phyloP scores from a whole-genome alignment of 768 basidiomycete species.

The Tricholoma bakamatsutake region DNA sequence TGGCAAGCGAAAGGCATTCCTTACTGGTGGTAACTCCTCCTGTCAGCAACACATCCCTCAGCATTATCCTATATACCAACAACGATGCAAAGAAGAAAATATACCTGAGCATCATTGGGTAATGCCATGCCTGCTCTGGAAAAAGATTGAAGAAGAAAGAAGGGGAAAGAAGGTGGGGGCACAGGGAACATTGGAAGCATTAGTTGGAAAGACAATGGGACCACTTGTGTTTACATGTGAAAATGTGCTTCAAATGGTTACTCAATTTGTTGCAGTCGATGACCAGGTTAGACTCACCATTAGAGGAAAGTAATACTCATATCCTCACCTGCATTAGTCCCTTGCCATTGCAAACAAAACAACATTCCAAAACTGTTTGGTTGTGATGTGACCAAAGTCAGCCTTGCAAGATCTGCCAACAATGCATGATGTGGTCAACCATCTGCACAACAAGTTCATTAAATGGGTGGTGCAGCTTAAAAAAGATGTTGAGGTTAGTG shows the following conservation, averaged over 20 bases:
- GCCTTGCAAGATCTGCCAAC: neutral
- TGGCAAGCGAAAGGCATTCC: neutral
- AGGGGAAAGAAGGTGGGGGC: too few species aligned
- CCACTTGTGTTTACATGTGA: too few species aligned
- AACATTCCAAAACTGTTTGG: neutral
- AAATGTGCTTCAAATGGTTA: too few species aligned
- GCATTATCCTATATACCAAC: slow-evolving; percentile 10
- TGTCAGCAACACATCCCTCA: slow-evolving; percentile 9
- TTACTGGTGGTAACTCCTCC: neutral
- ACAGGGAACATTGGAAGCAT: too few species aligned
- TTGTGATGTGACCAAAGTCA: neutral
- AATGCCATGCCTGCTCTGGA: slow-evolving; percentile 1
- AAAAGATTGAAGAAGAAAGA: neutral
- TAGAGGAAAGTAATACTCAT: too few species aligned
- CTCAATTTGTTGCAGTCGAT: too few species aligned
- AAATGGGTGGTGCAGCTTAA: slow-evolving; percentile 2
- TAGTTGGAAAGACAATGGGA: too few species aligned
- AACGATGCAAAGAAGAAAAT: slow-evolving; percentile 7
- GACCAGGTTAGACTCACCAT: too few species aligned
- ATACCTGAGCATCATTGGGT: slow-evolving; percentile 9
- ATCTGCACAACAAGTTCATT: slow-evolving; percentile 13
- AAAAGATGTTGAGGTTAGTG: slow-evolving; percentile 1
- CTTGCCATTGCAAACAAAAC: slow-evolving; percentile 1
- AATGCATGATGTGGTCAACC: slow-evolving; percentile 7
- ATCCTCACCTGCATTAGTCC: too few species aligned